A percentile compares a stretch with the other conserved stretches of the same genome.
Conservation (phyloP, 768 basidiomycete genomes). For the Boletales sp. region DNA sequence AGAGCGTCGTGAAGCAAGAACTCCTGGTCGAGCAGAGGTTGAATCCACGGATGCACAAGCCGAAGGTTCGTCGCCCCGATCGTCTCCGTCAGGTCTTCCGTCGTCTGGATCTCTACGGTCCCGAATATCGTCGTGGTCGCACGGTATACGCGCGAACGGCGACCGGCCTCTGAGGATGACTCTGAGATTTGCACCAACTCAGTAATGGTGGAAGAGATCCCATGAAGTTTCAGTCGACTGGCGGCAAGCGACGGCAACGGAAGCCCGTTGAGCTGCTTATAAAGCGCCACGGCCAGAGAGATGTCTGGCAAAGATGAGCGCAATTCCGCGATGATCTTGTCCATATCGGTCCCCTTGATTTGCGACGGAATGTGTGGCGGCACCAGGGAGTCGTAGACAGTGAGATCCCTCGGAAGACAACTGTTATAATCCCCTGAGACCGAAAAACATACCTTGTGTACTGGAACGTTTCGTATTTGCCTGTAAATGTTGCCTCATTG, state of each 20-base stretch:
- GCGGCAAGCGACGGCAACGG: background rate
- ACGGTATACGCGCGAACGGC: background rate
- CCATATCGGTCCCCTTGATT: background rate
- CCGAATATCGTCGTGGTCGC: background rate
- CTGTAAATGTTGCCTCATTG: slow-evolving; percentile 62
- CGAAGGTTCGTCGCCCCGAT: too few species aligned
- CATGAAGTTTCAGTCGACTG: slow-evolving; percentile 3
- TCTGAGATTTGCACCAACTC: background rate
- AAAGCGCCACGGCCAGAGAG: background rate
- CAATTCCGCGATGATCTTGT: background rate
- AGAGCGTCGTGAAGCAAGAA: too few species aligned
- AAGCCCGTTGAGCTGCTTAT: background rate
- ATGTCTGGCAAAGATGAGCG: background rate
- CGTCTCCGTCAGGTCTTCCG: too few species aligned
- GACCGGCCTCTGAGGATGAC: background rate
- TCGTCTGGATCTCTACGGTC: background rate
- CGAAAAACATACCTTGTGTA: slow-evolving; percentile 57
- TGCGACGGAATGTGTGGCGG: slow-evolving; percentile 1
- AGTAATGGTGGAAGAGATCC: background rate
- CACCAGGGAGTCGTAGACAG: slow-evolving; percentile 1
- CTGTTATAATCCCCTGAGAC: slow-evolving; percentile 1
- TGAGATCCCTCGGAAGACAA: background rate
- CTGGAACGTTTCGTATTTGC: slow-evolving; percentile 56
- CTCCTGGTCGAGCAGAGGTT: background rate
- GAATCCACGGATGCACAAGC: background rate